Evolutionary conservation across 139 green algal species (phyloP), one percentile per base, ranked within the genome.

Genomic region (Picochlorum sp.): DNA sequence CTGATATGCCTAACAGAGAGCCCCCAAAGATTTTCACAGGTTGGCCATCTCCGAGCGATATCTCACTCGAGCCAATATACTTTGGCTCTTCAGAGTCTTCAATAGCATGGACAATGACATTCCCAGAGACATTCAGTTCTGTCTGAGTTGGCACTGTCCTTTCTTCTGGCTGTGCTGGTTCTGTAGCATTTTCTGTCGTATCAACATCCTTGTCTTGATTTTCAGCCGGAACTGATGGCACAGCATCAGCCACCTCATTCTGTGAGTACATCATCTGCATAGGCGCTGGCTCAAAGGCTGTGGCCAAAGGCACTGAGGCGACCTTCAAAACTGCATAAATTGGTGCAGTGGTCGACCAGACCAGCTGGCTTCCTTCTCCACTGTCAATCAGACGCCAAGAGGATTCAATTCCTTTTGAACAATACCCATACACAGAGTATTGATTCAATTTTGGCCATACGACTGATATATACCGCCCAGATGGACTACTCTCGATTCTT

Each of bases 21-120:
- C 70, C 70, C 37, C 70, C 70, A n/a, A 71, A 63, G 26, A 77
- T 58, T 63, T 66, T 28, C 26, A 77, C 64, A 2, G 70, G 70
- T 56, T 73, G 64, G 16, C 44, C 49, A 23, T 65, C 70, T 13
- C 14, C 47, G 41, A 72, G 49, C 23, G 23, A 37, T n/a, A 77
- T 16, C 15, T 77, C 64, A 34, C 64, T 63, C 1, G 70, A 62
- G 13, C 60, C 69, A 2, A 76, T 57, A 68, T 67, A 51, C 16
- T 68, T 49, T 24, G 44, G 18, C 16, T 44, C 55, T 21, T 45
- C 30, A 41, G 69, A 58, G 34, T 77, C 71, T 26, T 77, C 63
- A 56, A 77, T 65, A 45, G 57, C 52, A 45, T 73, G 65, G 30
- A 72, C 65, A 6, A 23, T 54, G 11, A 54, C 47, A 54, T 41